These are phyloP conservation scores for Acephala macrosclerotiorum DNA, from an alignment of 2,329 filamentous ascomycete genomes.

Conservation along the genomic window DNA sequence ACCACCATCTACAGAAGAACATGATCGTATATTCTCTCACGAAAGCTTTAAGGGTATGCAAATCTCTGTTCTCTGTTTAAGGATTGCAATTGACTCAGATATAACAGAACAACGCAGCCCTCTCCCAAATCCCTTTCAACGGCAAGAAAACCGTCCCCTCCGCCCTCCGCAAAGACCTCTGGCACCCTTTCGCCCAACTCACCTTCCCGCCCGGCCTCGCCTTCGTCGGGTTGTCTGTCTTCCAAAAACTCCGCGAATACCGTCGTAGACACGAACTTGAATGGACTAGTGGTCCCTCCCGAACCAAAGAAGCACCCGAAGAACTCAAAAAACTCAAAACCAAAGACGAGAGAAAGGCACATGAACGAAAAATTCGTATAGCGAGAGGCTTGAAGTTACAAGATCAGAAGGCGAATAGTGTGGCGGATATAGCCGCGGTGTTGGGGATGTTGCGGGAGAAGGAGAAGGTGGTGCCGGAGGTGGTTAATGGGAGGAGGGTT, in stretches of 20 bases:
- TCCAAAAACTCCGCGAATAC: conserved; percentile 70
- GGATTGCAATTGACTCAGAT: not conserved
- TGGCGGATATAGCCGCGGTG: conserved; percentile 67
- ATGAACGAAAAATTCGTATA: no score
- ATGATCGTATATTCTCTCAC: conserved; percentile 50
- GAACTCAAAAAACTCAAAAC: no score
- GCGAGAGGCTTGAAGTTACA: conserved; percentile 59
- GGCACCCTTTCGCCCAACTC: conserved; percentile 67
- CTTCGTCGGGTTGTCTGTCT: conserved; percentile 64
- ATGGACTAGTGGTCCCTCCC: conserved; percentile 58
- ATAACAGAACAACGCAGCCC: conserved; percentile 51
- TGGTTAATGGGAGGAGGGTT: conserved; percentile 18
- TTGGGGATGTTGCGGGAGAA: conserved; percentile 21
- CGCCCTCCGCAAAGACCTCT: conserved; percentile 72
- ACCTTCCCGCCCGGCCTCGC: conserved; percentile 57
- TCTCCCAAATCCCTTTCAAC: conserved; percentile 68
- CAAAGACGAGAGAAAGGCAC: no score
- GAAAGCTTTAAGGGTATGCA: conserved; percentile 44
- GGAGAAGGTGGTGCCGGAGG: conserved; percentile 25
- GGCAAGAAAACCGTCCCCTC: conserved; percentile 71
- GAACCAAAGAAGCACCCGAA: conserved; percentile 33
- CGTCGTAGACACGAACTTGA: conserved; percentile 67
- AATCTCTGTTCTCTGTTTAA: not conserved
- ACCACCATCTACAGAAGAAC: conserved; percentile 48
- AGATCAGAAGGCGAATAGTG: conserved; percentile 65